These are phyloP conservation scores for Aphanomyces invadans DNA, from an alignment of 352 stramenopile genomes.

Conservation along the genomic window DNA sequence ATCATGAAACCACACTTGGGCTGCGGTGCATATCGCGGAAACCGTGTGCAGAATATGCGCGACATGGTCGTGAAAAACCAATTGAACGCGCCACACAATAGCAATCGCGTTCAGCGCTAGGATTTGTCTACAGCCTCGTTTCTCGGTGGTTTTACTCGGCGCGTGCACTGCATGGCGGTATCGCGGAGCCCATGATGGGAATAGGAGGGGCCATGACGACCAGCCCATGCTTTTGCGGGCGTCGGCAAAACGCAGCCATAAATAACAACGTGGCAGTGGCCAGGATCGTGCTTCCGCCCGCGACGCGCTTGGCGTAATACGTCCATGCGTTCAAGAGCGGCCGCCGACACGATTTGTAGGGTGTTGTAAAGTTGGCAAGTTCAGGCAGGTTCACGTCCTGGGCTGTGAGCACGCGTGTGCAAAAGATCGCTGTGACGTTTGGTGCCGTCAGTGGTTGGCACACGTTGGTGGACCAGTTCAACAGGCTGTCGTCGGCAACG, in stretches of 20 bases:
- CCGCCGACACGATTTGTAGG: neutral
- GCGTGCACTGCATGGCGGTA: no score
- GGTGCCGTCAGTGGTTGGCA: no score
- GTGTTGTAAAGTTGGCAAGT: neutral
- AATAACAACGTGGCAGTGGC: neutral
- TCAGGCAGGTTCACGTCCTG: neutral
- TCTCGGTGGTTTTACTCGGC: no score
- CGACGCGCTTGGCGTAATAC: neutral
- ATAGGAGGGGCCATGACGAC: neutral
- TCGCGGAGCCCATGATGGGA: neutral
- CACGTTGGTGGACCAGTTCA: neutral
- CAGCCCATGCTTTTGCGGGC: neutral
- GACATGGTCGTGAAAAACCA: no score
- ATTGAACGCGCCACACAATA: no score
- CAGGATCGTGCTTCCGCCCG: constrained; percentile 1
- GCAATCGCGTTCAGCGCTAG: no score
- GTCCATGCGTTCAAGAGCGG: neutral
- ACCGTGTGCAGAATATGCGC: no score
- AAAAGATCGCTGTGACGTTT: neutral
- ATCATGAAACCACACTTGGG: no score
- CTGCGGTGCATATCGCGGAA: no score
- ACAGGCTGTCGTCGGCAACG: no score
- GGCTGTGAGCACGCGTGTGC: neutral
- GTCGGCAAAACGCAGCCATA: neutral
- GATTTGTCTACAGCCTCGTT: no score